A percentile compares a stretch with the other conserved stretches of the same genome.
These are phyloP conservation scores for Cylindrodendrum hubeiense DNA, from an alignment of 2,329 filamentous ascomycete genomes.

Conservation along the genomic window DNA sequence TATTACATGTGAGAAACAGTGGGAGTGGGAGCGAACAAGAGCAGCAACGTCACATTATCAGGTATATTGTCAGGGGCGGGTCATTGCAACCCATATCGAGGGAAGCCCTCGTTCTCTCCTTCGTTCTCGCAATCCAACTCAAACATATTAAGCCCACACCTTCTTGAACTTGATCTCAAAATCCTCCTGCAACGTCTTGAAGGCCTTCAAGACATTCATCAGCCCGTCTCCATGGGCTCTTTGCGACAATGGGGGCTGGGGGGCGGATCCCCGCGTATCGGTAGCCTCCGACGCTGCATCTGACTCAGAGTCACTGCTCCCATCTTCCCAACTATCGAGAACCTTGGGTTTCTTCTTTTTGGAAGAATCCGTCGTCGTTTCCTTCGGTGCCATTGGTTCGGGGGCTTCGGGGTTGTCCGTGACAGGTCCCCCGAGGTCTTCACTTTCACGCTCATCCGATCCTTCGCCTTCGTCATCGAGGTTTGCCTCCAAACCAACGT, in stretches of 20 bases:
- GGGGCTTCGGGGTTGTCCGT: constrained; percentile 40
- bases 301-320: constrained; percentile 11
- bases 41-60: not conserved
- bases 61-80: not conserved
- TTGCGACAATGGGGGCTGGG: constrained; percentile 10
- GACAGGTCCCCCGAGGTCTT: constrained; percentile 55
- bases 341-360: constrained; percentile 36
- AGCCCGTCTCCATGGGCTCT: constrained; percentile 59
- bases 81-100: too few relatives aligned
- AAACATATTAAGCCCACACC: constrained; percentile 64
- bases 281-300: constrained; percentile 48
- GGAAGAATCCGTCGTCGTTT: not conserved
- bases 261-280: not conserved
- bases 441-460: constrained; percentile 49
- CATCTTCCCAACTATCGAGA: constrained; percentile 58
- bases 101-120: not conserved
- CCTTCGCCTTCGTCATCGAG: constrained; percentile 55
- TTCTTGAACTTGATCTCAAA: constrained; percentile 75
- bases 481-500: constrained; percentile 54
- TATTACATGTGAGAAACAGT: not conserved
- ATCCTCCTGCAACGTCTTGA: constrained; percentile 66
- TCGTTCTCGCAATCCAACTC: not conserved
- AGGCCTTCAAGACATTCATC: constrained; percentile 69
- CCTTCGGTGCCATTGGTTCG: constrained; percentile 35
- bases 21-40: too few relatives aligned